These are phyloP conservation scores for Umbelopsis sp. DNA, from an alignment of 371 early-diverging fungal species.

Conservation along the genomic window DNA sequence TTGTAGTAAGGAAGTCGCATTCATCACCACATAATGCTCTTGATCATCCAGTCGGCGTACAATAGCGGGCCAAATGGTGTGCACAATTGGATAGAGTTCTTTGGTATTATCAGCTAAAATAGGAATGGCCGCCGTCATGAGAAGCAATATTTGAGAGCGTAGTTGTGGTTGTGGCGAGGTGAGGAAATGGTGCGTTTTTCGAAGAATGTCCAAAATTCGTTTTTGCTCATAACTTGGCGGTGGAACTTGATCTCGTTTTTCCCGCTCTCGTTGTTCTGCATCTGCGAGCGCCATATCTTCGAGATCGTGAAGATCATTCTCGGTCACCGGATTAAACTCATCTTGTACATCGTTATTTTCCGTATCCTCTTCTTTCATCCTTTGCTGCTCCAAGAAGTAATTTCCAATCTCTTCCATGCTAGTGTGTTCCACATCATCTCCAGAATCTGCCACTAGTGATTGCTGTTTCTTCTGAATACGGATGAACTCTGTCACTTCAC, in stretches of 20 bases:
- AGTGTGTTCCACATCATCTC: constrained; percentile 18
- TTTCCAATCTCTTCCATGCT: constrained; percentile 51
- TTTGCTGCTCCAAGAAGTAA: constrained; percentile 46
- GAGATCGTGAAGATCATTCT: constrained; percentile 21
- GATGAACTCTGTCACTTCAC: constrained; percentile 34
- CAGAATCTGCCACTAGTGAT: background rate
- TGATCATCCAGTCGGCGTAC: constrained; percentile 51
- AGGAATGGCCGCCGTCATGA: constrained; percentile 41
- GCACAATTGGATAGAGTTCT: constrained; percentile 53
- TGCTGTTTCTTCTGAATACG: background rate
- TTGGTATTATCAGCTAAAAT: constrained; percentile 34
- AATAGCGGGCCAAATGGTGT: constrained; percentile 58
- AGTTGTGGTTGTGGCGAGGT: constrained; percentile 54
- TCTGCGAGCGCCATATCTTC: constrained; percentile 2
- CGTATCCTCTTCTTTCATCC: constrained; percentile 29
- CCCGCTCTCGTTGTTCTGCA: constrained; percentile 20
- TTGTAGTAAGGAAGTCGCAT: constrained; percentile 46
- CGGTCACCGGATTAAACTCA: constrained; percentile 21
- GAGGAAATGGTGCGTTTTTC: constrained; percentile 52
- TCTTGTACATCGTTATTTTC: constrained; percentile 16
- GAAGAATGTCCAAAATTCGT: constrained; percentile 47
- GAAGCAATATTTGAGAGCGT: constrained; percentile 46
- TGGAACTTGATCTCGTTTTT: constrained; percentile 20
- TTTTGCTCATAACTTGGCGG: constrained; percentile 37
- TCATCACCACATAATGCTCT: constrained; percentile 53